A percentile compares a stretch with the other conserved stretches of the same genome.
Evolutionary conservation across 768 basidiomycete genomes (phyloP).

Genomic region (Boletus tylopilopsis): DNA sequence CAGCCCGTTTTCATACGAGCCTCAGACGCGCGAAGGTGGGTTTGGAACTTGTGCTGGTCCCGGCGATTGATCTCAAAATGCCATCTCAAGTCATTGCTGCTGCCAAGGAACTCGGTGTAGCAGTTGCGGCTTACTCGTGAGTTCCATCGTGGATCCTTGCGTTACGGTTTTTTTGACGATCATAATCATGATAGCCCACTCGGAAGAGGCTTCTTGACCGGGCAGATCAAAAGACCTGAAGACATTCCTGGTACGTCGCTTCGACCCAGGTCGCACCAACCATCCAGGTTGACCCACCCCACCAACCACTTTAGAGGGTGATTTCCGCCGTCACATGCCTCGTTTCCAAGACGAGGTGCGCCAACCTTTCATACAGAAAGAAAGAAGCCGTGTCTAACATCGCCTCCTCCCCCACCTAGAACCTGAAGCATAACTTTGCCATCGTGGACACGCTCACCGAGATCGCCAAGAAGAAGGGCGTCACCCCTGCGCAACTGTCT

Average conservation of each 20-base stretch:
- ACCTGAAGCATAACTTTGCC: conserved; percentile 40
- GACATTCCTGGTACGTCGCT: conserved; percentile 30
- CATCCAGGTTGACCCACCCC: not conserved
- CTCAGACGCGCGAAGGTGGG: conserved; percentile 27
- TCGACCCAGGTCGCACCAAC: not conserved
- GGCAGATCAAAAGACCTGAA: conserved; percentile 38
- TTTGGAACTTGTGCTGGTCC: not conserved
- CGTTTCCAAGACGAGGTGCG: conserved; percentile 42
- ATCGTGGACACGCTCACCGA: conserved; percentile 40
- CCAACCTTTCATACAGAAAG: not conserved
- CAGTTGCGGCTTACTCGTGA: conserved; percentile 58
- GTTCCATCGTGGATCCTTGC: conserved; percentile 18
- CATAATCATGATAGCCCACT: conserved; percentile 14
- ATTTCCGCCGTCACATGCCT: conserved; percentile 36
- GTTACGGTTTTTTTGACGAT: not conserved
- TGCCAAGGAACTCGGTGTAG: conserved; percentile 48
- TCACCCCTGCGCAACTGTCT: conserved; percentile 42
- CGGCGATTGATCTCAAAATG: not conserved
- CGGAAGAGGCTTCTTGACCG: conserved; percentile 28
- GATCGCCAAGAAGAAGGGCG: conserved; percentile 40
- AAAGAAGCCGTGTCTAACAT: not conserved
- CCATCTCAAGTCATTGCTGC: conserved; percentile 42
- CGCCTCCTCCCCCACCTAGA: conserved; percentile 22
- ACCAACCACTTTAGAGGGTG: conserved; percentile 33
- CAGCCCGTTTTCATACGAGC: conserved; percentile 56